A percentile compares a stretch with the other conserved stretches of the same genome.
phyloP scores from a whole-genome alignment of 495 filamentous ascomycete genomes.

The Hyaloscypha finlandica region DNA sequence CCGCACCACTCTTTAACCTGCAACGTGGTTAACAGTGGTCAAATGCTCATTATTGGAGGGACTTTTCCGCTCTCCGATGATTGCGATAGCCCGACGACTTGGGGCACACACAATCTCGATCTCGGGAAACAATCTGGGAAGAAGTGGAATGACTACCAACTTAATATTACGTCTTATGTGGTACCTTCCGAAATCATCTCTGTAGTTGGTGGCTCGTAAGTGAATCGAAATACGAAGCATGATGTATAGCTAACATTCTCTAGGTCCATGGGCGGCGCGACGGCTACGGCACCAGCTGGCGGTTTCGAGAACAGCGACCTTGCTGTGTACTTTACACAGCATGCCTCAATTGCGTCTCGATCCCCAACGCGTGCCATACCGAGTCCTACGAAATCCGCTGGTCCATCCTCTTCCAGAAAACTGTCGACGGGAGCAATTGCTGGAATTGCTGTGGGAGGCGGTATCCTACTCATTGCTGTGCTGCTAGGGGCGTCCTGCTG shows the following conservation, averaged over 20 bases:
- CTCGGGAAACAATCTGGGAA: conserved; percentile 42
- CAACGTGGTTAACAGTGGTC: conserved; percentile 47
- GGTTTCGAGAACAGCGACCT: conserved; percentile 30
- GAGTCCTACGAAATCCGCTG: not conserved
- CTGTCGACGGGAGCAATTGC: conserved; percentile 25
- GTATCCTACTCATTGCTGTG: conserved; percentile 17
- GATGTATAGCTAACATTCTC: not conserved
- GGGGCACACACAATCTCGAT: conserved; percentile 47
- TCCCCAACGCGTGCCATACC: conserved; percentile 27
- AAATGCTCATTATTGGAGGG: conserved; percentile 52
- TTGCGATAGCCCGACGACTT: conserved; percentile 38
- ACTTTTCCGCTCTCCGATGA: conserved; percentile 35
- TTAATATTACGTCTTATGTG: conserved; percentile 41
- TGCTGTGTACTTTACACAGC: conserved; percentile 22
- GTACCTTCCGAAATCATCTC: conserved; percentile 45
- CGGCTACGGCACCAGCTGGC: conserved; percentile 34
- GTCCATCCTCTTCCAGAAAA: not conserved
- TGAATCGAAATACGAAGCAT: conserved; percentile 17
- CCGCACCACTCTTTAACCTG: conserved; percentile 52
- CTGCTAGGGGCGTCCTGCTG: conserved; percentile 14
- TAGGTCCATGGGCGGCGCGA: conserved; percentile 39
- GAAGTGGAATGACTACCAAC: conserved; percentile 43
- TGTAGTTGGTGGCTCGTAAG: conserved; percentile 48
- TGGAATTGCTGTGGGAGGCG: conserved; percentile 23
- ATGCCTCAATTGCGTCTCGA: conserved; percentile 21